Percentiles rank a stretch among this genome's conserved stretches.
Conservation (phyloP, 306 rosid species). For the Cyclanthera cordifolia region DNA sequence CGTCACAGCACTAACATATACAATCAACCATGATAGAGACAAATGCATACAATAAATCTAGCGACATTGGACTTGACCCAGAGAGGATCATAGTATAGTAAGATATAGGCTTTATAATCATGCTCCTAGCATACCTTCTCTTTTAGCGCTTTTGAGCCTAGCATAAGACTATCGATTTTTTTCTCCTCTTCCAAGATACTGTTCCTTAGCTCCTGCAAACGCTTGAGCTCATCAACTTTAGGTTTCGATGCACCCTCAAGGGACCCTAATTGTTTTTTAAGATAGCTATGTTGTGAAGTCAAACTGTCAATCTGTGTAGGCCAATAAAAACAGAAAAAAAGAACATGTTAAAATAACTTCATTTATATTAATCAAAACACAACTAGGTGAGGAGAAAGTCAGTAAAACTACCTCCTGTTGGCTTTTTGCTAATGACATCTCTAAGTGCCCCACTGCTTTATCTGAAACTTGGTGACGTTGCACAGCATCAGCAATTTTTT, state of each 20-base stretch:
- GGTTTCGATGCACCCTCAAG: constrained; percentile 75
- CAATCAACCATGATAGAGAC: neutral
- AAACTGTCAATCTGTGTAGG: constrained; percentile 65
- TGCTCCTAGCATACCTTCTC: constrained; percentile 43
- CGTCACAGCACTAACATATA: neutral
- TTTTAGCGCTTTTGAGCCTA: constrained; percentile 73
- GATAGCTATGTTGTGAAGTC: constrained; percentile 55
- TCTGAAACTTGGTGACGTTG: constrained; percentile 55
- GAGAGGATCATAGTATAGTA: neutral
- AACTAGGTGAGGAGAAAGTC: neutral
- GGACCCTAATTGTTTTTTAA: constrained; percentile 69
- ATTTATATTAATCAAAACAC: constrained; percentile 5
- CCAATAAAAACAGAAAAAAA: neutral
- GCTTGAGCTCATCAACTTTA: constrained; percentile 51
- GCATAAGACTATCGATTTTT: constrained; percentile 45
- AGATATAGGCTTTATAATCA: neutral
- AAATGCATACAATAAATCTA: neutral
- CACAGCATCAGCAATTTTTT: constrained; percentile 44
- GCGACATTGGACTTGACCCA: neutral
- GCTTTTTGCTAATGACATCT: constrained; percentile 77
- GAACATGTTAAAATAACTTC: neutral
- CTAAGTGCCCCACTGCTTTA: constrained; percentile 45
- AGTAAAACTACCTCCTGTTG: constrained; percentile 61
- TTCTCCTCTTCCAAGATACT: constrained; percentile 54
- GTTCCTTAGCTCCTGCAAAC: constrained; percentile 51